A percentile compares a stretch with the other conserved stretches of the same genome.
Evolutionary conservation across 306 rosid genomes (phyloP).

Genomic region (Boehmeria nivea): DNA sequence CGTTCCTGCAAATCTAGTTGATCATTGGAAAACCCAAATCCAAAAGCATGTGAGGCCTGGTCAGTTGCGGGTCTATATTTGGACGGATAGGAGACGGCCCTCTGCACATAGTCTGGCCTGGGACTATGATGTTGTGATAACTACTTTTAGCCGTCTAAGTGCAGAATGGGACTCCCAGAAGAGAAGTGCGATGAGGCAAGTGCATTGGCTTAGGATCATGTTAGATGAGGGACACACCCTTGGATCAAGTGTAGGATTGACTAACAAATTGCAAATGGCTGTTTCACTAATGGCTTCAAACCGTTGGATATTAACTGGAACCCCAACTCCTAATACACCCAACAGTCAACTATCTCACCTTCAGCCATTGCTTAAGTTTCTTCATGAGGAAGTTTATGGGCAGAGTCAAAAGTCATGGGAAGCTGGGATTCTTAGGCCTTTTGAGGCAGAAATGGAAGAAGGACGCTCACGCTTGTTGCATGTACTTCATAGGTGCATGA

Average conservation of each 20-base stretch:
- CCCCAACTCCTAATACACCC: conserved; percentile 96
- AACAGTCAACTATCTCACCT: conserved; percentile 90
- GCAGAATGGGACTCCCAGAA: conserved; percentile 85
- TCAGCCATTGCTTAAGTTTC: conserved; percentile 89
- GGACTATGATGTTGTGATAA: conserved; percentile 92
- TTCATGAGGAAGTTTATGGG: conserved; percentile 94
- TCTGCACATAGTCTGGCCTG: conserved; percentile 87
- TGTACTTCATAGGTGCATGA: conserved; percentile 77
- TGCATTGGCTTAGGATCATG: conserved; percentile 90
- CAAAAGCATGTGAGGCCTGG: conserved; percentile 76
- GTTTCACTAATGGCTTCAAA: conserved; percentile 83
- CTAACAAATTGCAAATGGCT: conserved; percentile 96
- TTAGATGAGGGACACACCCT: conserved; percentile 99
- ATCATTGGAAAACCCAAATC: conserved; percentile 92
- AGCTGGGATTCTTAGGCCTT: conserved; percentile 87
- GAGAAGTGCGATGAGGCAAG: conserved; percentile 70
- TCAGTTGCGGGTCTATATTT: conserved; percentile 62
- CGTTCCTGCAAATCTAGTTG: conserved; percentile 87
- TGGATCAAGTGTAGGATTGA: conserved; percentile 82
- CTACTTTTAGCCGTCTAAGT: conserved; percentile 87
- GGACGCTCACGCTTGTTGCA: conserved; percentile 75
- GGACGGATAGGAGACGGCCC: conserved; percentile 71
- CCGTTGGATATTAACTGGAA: conserved; percentile 97
- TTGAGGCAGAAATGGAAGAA: conserved; percentile 97
- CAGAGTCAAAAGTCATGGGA: conserved; percentile 88